These are phyloP conservation scores for Macrolepiota albuminosa DNA, from an alignment of 768 basidiomycete species.

Conservation along the genomic window DNA sequence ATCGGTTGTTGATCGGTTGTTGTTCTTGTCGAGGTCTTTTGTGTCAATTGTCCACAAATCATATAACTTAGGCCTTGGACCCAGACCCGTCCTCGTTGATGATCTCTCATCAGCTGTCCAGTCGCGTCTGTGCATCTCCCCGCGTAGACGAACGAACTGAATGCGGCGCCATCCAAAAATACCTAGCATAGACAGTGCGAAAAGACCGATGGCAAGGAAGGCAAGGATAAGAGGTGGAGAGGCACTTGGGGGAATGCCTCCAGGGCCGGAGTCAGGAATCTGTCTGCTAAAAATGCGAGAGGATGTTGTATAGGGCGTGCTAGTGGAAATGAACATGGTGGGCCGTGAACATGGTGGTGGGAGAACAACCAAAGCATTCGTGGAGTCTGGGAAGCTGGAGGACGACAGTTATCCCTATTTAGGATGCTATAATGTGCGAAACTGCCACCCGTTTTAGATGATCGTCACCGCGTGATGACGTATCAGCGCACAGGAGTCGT, in stretches of 20 bases:
- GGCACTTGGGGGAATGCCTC: conserved; percentile 24
- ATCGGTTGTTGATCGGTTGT: neutral
- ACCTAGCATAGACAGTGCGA: conserved; percentile 41
- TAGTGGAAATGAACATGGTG: conserved; percentile 3
- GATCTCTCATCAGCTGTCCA: neutral
- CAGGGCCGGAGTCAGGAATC: neutral
- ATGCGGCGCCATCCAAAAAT: conserved; percentile 44
- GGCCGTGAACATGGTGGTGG: conserved; percentile 7
- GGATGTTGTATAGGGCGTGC: neutral
- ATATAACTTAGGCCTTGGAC: conserved; percentile 40
- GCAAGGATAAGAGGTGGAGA: conserved; percentile 57
- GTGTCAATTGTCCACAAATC: conserved; percentile 30
- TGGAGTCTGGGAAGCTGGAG: neutral
- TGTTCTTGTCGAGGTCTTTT: conserved; percentile 1
- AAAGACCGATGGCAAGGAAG: conserved; percentile 55
- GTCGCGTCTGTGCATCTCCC: neutral
- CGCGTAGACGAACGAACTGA: conserved; percentile 14
- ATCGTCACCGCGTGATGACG: neutral
- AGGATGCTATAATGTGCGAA: neutral
- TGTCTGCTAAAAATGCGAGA: neutral
- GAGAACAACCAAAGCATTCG: neutral
- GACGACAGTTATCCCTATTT: neutral
- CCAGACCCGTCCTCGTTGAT: conserved; percentile 8
- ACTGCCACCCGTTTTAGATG: neutral
- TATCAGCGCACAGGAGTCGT: no score